Evolutionary conservation across 371 early-diverging fungal species (phyloP).

Genomic region (Lichtheimia ramosa): DNA sequence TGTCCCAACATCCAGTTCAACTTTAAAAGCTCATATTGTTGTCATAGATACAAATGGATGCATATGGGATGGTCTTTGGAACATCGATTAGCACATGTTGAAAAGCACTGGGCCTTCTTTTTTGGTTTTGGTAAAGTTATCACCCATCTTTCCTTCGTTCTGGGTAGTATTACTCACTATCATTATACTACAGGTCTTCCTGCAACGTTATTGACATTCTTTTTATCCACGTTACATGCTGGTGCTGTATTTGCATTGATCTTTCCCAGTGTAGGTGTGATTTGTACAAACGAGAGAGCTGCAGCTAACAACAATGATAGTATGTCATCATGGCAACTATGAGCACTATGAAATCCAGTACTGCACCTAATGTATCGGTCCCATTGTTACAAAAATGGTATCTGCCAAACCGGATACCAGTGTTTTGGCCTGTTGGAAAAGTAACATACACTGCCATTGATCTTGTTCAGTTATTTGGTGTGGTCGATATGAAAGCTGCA

Average conservation of each 20-base stretch:
- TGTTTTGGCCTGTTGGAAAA: constrained; percentile 10
- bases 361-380: background rate
- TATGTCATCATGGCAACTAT: constrained; percentile 49
- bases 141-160: background rate
- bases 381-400: background rate
- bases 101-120: constrained; percentile 52
- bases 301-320: constrained; percentile 10
- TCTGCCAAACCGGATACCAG: constrained; percentile 10
- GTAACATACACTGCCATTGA: background rate
- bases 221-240: constrained; percentile 41
- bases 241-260: constrained; percentile 49
- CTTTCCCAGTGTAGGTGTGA: constrained; percentile 45
- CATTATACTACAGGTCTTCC: constrained; percentile 29
- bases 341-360: constrained; percentile 28
- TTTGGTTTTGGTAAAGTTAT: constrained; percentile 43
- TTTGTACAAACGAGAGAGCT: background rate
- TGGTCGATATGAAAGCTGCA: background rate
- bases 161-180: background rate
- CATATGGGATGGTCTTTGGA: constrained; percentile 43
- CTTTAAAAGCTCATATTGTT: background rate
- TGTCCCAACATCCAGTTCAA: background rate
- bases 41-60: constrained; percentile 45
- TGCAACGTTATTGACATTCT: constrained; percentile 40
- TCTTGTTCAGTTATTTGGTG: background rate
- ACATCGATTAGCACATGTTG: constrained; percentile 42